These are phyloP conservation scores for Clitopilus passeckerianus DNA, from an alignment of 768 basidiomycete genomes.

Conservation along the genomic window DNA sequence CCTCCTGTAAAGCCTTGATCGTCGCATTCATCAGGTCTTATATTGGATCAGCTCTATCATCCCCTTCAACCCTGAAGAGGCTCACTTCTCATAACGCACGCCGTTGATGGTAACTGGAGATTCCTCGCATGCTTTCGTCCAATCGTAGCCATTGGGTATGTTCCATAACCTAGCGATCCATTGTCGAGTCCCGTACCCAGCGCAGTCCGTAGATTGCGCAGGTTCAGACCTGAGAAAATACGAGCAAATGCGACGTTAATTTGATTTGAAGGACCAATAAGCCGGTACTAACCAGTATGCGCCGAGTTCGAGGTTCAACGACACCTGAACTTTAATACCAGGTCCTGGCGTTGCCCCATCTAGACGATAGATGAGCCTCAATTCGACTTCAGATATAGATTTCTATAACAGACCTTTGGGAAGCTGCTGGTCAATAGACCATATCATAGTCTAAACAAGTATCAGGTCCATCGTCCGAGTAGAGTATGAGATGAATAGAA, in stretches of 20 bases:
- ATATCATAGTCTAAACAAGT: slow-evolving; percentile 1
- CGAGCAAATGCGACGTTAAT: no score
- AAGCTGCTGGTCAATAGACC: neutral
- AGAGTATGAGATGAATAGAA: neutral
- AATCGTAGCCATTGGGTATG: neutral
- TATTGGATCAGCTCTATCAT: neutral
- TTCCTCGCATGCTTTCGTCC: neutral
- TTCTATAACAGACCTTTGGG: neutral
- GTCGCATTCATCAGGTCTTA: neutral
- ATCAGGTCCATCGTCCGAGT: neutral
- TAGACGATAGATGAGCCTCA: neutral
- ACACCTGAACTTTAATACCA: neutral
- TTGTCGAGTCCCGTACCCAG: neutral
- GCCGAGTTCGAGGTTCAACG: neutral
- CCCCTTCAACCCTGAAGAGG: neutral
- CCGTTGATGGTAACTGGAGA: neutral
- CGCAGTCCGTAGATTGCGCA: neutral
- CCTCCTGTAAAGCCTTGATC: neutral
- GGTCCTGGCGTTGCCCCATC: neutral
- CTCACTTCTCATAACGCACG: neutral
- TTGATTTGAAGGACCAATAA: no score
- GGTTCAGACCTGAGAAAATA: neutral
- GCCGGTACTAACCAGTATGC: neutral
- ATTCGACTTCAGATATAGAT: neutral
- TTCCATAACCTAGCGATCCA: neutral